phyloP scores from a whole-genome alignment of 768 basidiomycete species.

The Mycena polygramma region DNA sequence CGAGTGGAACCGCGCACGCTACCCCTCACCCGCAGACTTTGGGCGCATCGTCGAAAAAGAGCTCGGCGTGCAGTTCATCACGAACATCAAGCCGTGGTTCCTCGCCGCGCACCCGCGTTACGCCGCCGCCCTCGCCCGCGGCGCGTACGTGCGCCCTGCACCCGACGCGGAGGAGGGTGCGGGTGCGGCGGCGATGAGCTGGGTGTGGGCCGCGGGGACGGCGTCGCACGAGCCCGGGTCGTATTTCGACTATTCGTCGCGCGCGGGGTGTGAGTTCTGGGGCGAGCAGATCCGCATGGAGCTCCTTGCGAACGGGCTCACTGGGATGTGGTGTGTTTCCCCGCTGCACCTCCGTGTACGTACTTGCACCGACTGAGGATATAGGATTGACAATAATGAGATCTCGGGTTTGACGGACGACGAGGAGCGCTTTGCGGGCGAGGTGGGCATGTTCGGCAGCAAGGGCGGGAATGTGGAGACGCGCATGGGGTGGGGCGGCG shows the following conservation, averaged over 20 bases:
- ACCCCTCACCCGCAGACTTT: slow-evolving; percentile 34
- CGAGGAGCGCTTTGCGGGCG: slow-evolving; percentile 36
- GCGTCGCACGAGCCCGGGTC: slow-evolving; percentile 36
- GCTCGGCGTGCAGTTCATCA: slow-evolving; percentile 38
- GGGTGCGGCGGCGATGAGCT: slow-evolving; percentile 28
- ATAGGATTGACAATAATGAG: slow-evolving; percentile 37
- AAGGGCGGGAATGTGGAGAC: slow-evolving; percentile 30
- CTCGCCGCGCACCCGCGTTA: slow-evolving; percentile 32
- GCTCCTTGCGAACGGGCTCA: slow-evolving; percentile 35
- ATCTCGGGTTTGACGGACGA: slow-evolving; percentile 36
- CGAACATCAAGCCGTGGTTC: slow-evolving; percentile 39
- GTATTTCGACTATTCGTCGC: slow-evolving; percentile 37
- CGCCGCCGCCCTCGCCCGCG: slow-evolving; percentile 14
- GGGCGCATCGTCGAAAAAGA: slow-evolving; percentile 36
- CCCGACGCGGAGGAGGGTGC: slow-evolving; percentile 28
- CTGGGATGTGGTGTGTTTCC: slow-evolving; percentile 33
- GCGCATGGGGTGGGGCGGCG: slow-evolving; percentile 39
- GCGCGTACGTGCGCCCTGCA: slow-evolving; percentile 33
- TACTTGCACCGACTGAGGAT: background rate
- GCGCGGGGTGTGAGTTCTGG: slow-evolving; percentile 33
- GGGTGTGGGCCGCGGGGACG: slow-evolving; percentile 35
- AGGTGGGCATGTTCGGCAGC: slow-evolving; percentile 32
- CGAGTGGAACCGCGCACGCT: slow-evolving; percentile 38
- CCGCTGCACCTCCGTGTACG: background rate
- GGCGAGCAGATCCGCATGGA: slow-evolving; percentile 31